Percentiles rank a stretch among this genome's conserved stretches.
Conservation (phyloP, 78 protist genomes). For the Cavenderia fasciculata region DNA sequence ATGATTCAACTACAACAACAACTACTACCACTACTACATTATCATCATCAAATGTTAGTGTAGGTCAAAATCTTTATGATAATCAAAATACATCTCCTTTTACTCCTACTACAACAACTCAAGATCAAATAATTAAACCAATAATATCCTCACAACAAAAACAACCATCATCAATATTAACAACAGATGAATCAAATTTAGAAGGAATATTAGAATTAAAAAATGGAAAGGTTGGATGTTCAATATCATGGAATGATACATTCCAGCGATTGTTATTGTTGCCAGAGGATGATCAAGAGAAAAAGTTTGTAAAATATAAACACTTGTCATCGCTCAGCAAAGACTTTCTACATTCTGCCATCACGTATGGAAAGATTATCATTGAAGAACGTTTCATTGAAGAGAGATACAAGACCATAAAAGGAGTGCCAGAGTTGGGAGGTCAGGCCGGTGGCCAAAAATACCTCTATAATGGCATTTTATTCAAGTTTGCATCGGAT, state of each 20-base stretch:
- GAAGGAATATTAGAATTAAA: not conserved
- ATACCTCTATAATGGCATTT: slow-evolving; percentile 76
- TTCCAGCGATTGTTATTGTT: slow-evolving; percentile 64
- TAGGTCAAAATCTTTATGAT: not conserved
- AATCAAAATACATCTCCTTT: not conserved
- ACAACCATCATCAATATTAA: not conserved
- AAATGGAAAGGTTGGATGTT: slow-evolving; percentile 34
- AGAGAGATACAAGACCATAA: slow-evolving; percentile 50
- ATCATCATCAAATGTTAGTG: not conserved
- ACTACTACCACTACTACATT: not conserved
- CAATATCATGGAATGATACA: slow-evolving; percentile 73
- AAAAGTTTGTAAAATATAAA: slow-evolving; percentile 57
- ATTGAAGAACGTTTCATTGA: slow-evolving; percentile 77
- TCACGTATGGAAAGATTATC: slow-evolving; percentile 82
- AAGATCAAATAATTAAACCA: slow-evolving; percentile 2
- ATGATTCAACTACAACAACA: not conserved
- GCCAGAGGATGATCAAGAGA: slow-evolving; percentile 41
- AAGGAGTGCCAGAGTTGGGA: slow-evolving; percentile 10
- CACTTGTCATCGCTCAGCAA: slow-evolving; percentile 57
- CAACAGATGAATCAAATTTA: not conserved
- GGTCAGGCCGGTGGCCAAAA: slow-evolving; percentile 77
- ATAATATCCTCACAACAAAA: not conserved
- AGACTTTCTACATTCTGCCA: slow-evolving; percentile 81
- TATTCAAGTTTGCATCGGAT: slow-evolving; percentile 68
- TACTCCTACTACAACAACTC: not conserved